Conservation (phyloP, 345 rosid species). For the Linum trigynum region DNA sequence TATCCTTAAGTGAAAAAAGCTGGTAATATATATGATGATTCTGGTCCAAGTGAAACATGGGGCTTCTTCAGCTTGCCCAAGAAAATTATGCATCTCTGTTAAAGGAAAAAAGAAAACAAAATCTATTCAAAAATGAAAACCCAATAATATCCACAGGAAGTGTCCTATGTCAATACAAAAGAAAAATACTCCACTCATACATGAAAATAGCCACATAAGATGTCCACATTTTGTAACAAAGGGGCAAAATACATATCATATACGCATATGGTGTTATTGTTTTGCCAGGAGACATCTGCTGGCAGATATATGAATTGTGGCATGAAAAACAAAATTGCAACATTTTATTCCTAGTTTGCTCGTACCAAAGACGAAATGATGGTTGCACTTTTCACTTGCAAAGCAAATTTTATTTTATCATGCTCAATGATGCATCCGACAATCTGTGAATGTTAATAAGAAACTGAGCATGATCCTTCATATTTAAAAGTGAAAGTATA, state of each 20-base stretch:
- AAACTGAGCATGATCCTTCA: constrained; percentile 3
- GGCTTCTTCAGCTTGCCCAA: constrained; percentile 76
- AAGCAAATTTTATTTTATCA: constrained; percentile 69
- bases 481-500: too few relatives aligned
- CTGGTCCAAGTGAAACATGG: constrained; percentile 79
- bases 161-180: constrained; percentile 48
- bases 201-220: too few relatives aligned
- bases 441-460: constrained; percentile 37
- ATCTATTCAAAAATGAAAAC: too few relatives aligned
- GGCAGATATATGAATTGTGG: neutral
- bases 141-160: constrained; percentile 97
- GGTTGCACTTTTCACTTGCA: constrained; percentile 98
- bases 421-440: constrained; percentile 95
- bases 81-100: constrained; percentile 88
- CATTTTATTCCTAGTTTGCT: constrained; percentile 7
- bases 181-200: too few relatives aligned
- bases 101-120: constrained; percentile 12
- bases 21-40: constrained; percentile 78
- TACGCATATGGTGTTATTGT: too few relatives aligned
- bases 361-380: constrained; percentile 76
- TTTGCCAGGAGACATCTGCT: too few relatives aligned
- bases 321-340: neutral
- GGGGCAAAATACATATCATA: too few relatives aligned
- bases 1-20: constrained; percentile 66
- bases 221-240: too few relatives aligned